Percentiles rank a stretch among this genome's conserved stretches.
Evolutionary conservation across 306 rosid genomes (phyloP).

Genomic region (Prunus mongolica): DNA sequence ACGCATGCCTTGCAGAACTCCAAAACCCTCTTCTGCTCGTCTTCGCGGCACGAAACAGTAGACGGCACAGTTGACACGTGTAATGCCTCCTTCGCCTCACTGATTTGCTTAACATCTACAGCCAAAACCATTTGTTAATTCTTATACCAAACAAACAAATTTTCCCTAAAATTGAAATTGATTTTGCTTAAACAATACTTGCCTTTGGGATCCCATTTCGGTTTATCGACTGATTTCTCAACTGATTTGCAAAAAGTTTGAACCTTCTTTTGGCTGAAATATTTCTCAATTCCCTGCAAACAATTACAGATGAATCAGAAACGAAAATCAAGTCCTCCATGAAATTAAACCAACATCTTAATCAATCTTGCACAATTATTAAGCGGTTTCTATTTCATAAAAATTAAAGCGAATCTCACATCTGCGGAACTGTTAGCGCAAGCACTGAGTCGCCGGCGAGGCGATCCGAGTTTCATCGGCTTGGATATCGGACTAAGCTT

Average conservation of each 20-base stretch:
- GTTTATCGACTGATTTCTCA: conserved; percentile 24
- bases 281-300: conserved; percentile 35
- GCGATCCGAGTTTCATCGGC: conserved; percentile 40
- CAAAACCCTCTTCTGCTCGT: conserved; percentile 65
- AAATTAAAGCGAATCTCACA: conserved; percentile 22
- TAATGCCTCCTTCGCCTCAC: conserved; percentile 63
- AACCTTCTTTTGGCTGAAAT: conserved; percentile 17
- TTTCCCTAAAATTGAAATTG: too few relatives aligned
- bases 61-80: conserved; percentile 72
- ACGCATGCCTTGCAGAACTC: conserved; percentile 66
- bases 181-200: conserved; percentile 4
- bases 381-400: too few relatives aligned
- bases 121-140: not conserved
- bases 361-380: not conserved
- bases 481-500: conserved; percentile 25
- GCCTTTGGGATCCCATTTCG: conserved; percentile 71
- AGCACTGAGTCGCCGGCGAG: conserved; percentile 34
- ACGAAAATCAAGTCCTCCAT: not conserved
- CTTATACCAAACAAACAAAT: not conserved
- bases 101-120: conserved; percentile 59
- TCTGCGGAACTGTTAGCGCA: conserved; percentile 13
- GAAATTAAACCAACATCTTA: not conserved
- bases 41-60: conserved; percentile 61
- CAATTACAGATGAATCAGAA: not conserved
- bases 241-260: conserved; percentile 11